phyloP scores from a whole-genome alignment of 2,329 filamentous ascomycete species.

The Penicillium griseofulvum region DNA sequence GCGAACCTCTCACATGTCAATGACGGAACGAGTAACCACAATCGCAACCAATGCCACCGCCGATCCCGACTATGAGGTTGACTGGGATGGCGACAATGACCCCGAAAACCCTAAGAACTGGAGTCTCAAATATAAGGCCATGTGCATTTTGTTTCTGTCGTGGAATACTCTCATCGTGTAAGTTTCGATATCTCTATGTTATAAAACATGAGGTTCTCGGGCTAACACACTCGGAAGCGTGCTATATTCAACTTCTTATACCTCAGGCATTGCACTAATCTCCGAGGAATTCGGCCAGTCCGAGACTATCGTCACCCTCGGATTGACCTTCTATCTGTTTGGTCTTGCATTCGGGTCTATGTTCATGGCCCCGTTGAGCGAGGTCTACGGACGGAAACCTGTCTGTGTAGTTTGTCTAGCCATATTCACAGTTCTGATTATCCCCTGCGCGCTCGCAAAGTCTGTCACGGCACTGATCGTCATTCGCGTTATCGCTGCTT shows the following conservation, averaged over 20 bases:
- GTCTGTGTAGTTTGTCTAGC: slow-evolving; percentile 67
- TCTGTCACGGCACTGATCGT: slow-evolving; percentile 68
- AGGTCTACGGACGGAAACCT: slow-evolving; percentile 47
- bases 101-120: slow-evolving; percentile 67
- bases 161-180: slow-evolving; percentile 58
- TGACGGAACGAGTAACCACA: slow-evolving; percentile 45
- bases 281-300: slow-evolving; percentile 61
- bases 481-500: slow-evolving; percentile 69
- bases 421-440: slow-evolving; percentile 65
- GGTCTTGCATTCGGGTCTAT: slow-evolving; percentile 71
- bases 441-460: slow-evolving; percentile 69
- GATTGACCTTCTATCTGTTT: slow-evolving; percentile 74
- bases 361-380: slow-evolving; percentile 66
- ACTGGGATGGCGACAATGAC: slow-evolving; percentile 64
- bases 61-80: slow-evolving; percentile 67
- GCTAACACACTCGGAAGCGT: slow-evolving; percentile 46
- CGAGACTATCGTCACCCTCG: slow-evolving; percentile 66
- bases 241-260: slow-evolving; percentile 76
- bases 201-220: not conserved
- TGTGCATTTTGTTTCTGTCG: slow-evolving; percentile 56
- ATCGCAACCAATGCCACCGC: slow-evolving; percentile 46
- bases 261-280: slow-evolving; percentile 67
- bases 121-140: slow-evolving; percentile 57
- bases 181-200: slow-evolving; percentile 16
- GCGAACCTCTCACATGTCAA: slow-evolving; percentile 32